These are phyloP conservation scores for Paramecium caudatum DNA, from an alignment of 73 alveolate species.

Conservation along the genomic window DNA sequence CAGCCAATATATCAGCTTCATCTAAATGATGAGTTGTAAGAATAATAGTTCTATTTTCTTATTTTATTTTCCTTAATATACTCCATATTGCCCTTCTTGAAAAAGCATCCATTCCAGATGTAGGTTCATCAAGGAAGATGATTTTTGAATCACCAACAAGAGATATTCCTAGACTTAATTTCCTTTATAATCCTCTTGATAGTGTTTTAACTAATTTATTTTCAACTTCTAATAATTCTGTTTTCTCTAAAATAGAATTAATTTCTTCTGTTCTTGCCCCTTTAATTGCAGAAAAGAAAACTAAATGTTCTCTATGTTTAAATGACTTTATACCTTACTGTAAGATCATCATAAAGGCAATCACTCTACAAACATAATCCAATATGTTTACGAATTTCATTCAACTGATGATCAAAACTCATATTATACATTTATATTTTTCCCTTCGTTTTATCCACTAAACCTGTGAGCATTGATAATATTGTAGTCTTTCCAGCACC, in stretches of 20 bases:
- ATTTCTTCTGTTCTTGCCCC: slow-evolving; percentile 78
- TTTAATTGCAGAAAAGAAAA: slow-evolving; percentile 88
- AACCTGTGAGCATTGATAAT: slow-evolving; percentile 93
- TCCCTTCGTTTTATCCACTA: slow-evolving; percentile 89
- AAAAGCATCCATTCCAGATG: slow-evolving; percentile 97
- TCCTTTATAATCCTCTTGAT: slow-evolving; percentile 94
- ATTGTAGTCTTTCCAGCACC: slow-evolving; percentile 98
- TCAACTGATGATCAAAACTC: slow-evolving; percentile 85
- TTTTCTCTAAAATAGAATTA: slow-evolving; percentile 79
- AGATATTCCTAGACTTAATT: slow-evolving; percentile 95
- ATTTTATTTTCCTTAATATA: slow-evolving; percentile 84
- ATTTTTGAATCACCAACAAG: slow-evolving; percentile 92
- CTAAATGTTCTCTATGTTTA: slow-evolving; percentile 85
- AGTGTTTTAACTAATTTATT: slow-evolving; percentile 80
- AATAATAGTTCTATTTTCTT: slow-evolving; percentile 88
- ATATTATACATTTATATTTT: slow-evolving; percentile 89
- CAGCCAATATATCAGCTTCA: slow-evolving; percentile 98
- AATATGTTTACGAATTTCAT: slow-evolving; percentile 83
- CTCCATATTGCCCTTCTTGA: slow-evolving; percentile 95
- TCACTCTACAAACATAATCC: slow-evolving; percentile 97
- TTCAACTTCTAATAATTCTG: slow-evolving; percentile 80
- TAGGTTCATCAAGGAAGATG: slow-evolving; percentile 96
- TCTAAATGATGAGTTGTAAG: slow-evolving; percentile 98
- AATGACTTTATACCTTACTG: slow-evolving; percentile 69
- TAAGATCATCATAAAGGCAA: slow-evolving; percentile 87